Conservation (phyloP, 305 asterid genomes). For the Caryopteris hybrid region DNA sequence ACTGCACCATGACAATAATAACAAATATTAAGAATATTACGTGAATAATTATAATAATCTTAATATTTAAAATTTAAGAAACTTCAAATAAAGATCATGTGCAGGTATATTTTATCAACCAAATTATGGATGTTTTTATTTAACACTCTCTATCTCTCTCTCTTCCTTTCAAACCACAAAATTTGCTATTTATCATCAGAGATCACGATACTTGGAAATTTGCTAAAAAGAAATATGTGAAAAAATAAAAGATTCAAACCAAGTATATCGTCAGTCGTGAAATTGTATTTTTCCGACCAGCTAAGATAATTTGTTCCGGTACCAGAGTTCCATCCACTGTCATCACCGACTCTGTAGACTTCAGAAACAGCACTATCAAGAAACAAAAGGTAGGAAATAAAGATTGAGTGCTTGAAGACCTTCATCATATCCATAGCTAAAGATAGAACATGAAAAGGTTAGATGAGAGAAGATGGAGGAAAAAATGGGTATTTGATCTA, state of each 20-base stretch:
- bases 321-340: slow-evolving; percentile 23
- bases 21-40: background rate
- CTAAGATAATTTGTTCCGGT: slow-evolving; percentile 12
- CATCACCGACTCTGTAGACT: slow-evolving; percentile 16
- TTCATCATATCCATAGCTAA: background rate
- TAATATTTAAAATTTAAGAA: too few species aligned
- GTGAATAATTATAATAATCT: too few species aligned
- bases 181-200: too few species aligned
- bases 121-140: too few species aligned
- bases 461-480: background rate
- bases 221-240: too few species aligned
- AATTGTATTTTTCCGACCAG: slow-evolving; percentile 12
- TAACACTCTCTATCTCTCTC: too few species aligned
- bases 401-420: background rate
- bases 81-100: too few species aligned
- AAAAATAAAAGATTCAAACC: background rate
- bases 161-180: too few species aligned
- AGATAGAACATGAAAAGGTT: background rate
- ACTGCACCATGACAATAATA: background rate
- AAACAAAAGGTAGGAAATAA: background rate
- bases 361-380: slow-evolving; percentile 1
- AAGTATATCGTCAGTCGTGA: slow-evolving; percentile 4
- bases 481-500: background rate
- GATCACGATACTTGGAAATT: too few species aligned
- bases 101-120: too few species aligned